These are phyloP conservation scores for Aspergillus olivimuriae DNA, from an alignment of 495 filamentous ascomycete genomes.

Conservation along the genomic window DNA sequence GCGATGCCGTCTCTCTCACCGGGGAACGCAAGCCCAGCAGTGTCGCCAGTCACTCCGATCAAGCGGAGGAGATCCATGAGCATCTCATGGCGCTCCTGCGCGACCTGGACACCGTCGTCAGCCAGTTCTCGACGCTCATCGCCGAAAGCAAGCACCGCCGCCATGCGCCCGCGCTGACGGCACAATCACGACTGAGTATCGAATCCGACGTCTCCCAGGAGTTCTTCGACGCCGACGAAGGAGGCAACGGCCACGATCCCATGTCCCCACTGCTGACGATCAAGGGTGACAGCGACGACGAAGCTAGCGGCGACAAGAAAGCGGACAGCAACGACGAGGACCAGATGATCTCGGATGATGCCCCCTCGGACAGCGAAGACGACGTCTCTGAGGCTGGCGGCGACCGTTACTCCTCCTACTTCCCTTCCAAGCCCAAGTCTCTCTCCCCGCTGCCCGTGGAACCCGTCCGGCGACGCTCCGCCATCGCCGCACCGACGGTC, in stretches of 20 bases:
- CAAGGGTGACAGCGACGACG: conserved; percentile 51
- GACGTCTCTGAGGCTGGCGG: conserved; percentile 34
- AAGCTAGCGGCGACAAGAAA: conserved; percentile 27
- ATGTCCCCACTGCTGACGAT: conserved; percentile 72
- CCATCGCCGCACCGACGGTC: conserved; percentile 64
- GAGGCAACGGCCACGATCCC: too few species aligned
- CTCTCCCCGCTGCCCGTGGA: conserved; percentile 72
- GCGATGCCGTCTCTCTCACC: conserved; percentile 27
- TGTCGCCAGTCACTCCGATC: conserved; percentile 35
- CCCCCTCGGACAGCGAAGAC: conserved; percentile 49
- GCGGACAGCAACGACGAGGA: conserved; percentile 6
- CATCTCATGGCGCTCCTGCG: conserved; percentile 72
- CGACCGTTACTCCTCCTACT: conserved; percentile 48
- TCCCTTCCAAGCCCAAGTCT: conserved; percentile 66
- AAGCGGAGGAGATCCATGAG: conserved; percentile 60
- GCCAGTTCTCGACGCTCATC: conserved; percentile 73
- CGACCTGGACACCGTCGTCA: conserved; percentile 75
- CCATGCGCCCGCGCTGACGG: conserved; percentile 41
- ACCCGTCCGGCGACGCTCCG: conserved; percentile 57
- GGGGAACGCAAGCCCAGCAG: conserved; percentile 33
- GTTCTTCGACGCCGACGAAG: conserved; percentile 88
- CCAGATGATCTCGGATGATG: conserved; percentile 34
- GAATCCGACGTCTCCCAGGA: conserved; percentile 80
- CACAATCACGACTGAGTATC: conserved; percentile 63
- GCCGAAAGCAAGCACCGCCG: conserved; percentile 73